Evolutionary conservation across 371 early-diverging fungal species (phyloP).

Genomic region (Mortierella polycephala): DNA sequence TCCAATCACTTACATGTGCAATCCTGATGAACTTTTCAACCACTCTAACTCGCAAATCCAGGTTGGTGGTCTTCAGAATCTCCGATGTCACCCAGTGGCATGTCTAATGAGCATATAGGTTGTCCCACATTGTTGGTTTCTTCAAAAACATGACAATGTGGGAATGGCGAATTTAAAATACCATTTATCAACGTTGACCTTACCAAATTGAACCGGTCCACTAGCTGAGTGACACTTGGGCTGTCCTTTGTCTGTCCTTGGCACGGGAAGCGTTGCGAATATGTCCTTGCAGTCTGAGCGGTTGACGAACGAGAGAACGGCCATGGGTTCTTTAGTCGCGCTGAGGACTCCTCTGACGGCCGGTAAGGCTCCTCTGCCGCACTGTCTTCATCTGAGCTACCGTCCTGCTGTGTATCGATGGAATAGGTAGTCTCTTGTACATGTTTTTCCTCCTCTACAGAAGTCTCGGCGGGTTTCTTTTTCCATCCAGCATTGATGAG

Average conservation of each 20-base stretch:
- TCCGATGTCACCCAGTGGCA: constrained; percentile 81
- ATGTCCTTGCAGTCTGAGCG: constrained; percentile 17
- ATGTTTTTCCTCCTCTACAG: constrained; percentile 1
- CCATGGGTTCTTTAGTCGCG: constrained; percentile 7
- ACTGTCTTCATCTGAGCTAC: not conserved
- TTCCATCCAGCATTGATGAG: constrained; percentile 71
- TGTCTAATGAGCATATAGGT: constrained; percentile 25
- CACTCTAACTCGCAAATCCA: constrained; percentile 68
- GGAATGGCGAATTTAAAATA: too few species aligned
- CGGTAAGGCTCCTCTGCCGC: not conserved
- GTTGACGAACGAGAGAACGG: constrained; percentile 8
- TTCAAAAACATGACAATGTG: too few species aligned
- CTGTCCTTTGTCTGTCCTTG: constrained; percentile 22
- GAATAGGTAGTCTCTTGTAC: not conserved
- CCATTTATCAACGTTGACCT: not conserved
- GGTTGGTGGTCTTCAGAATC: constrained; percentile 64
- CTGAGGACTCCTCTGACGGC: not conserved
- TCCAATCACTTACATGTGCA: constrained; percentile 62
- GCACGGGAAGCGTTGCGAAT: constrained; percentile 12
- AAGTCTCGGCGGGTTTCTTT: constrained; percentile 31
- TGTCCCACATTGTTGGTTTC: too few species aligned
- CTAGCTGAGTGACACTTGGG: constrained; percentile 67
- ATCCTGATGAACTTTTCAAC: constrained; percentile 81
- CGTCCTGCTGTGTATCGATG: not conserved
- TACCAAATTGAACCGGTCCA: constrained; percentile 75